phyloP scores from a whole-genome alignment of 2,329 filamentous ascomycete genomes.

The Colletotrichum sp. region DNA sequence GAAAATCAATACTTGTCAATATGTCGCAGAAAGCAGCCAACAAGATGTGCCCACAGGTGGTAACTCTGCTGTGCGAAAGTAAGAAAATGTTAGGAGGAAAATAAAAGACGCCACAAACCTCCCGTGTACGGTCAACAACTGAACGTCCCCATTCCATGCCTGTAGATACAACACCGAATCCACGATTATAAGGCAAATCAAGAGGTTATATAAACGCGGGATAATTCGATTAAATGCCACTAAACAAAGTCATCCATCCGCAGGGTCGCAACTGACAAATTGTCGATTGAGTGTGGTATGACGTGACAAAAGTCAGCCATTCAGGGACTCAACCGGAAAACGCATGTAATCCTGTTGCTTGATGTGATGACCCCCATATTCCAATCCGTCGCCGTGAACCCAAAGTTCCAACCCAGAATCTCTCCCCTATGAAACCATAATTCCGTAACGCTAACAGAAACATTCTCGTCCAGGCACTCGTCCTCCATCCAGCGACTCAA shows the following conservation, averaged over 20 bases:
- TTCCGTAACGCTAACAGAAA: too few species aligned
- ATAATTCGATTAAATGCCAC: neutral
- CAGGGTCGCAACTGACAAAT: neutral
- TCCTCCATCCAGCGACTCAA: too few species aligned
- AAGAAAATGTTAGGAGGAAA: neutral
- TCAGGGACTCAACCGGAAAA: neutral
- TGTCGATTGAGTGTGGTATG: neutral
- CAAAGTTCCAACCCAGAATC: too few species aligned
- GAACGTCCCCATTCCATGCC: neutral
- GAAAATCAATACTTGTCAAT: neutral
- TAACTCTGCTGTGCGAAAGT: neutral
- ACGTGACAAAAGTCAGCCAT: neutral
- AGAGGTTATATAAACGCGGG: rapidly evolving
- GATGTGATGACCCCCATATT: too few species aligned
- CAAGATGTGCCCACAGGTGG: neutral
- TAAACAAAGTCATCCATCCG: neutral
- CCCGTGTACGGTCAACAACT: rapidly evolving
- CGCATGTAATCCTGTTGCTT: too few species aligned
- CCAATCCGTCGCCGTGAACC: too few species aligned
- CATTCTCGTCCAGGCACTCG: too few species aligned
- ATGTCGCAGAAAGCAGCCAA: neutral
- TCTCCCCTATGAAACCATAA: too few species aligned
- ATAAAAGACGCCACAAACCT: neutral
- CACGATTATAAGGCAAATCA: neutral
- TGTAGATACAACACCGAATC: neutral